Conservation (phyloP, 495 filamentous ascomycete species). For the Talaromyces stipitatus region DNA sequence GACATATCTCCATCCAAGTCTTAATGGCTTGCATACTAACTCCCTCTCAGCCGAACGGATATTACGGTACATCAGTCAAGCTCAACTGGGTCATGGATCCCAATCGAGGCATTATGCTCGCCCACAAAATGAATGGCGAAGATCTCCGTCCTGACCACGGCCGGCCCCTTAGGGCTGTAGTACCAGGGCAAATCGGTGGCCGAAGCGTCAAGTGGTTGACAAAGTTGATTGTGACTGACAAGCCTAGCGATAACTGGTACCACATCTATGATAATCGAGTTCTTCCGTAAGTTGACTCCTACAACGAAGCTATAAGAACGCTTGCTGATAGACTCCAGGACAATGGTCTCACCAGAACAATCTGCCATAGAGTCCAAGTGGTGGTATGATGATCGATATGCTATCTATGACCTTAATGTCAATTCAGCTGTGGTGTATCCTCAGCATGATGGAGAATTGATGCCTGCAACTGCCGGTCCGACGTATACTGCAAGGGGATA, state of each 20-base stretch:
- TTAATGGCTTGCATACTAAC: not conserved
- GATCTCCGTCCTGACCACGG: constrained; percentile 80
- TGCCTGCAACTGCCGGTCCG: constrained; percentile 36
- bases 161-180: constrained; percentile 72
- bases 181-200: constrained; percentile 91
- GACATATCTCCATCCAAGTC: constrained; percentile 7
- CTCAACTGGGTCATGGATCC: constrained; percentile 84
- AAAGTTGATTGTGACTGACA: constrained; percentile 67
- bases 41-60: constrained; percentile 63
- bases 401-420: constrained; percentile 87
- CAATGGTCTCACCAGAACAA: constrained; percentile 79
- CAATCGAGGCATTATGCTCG: constrained; percentile 80
- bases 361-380: constrained; percentile 64
- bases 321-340: constrained; percentile 20
- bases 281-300: constrained; percentile 47
- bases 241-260: constrained; percentile 91
- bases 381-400: constrained; percentile 90
- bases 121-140: constrained; percentile 92
- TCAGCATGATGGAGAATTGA: constrained; percentile 66
- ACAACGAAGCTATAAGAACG: constrained; percentile 5
- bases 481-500: constrained; percentile 71
- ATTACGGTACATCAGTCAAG: constrained; percentile 85
- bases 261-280: constrained; percentile 94
- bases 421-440: constrained; percentile 83
- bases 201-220: constrained; percentile 95